These are phyloP conservation scores for Quambalaria eucalypti DNA, from an alignment of 1,284 basidiomycete species.

Conservation along the genomic window DNA sequence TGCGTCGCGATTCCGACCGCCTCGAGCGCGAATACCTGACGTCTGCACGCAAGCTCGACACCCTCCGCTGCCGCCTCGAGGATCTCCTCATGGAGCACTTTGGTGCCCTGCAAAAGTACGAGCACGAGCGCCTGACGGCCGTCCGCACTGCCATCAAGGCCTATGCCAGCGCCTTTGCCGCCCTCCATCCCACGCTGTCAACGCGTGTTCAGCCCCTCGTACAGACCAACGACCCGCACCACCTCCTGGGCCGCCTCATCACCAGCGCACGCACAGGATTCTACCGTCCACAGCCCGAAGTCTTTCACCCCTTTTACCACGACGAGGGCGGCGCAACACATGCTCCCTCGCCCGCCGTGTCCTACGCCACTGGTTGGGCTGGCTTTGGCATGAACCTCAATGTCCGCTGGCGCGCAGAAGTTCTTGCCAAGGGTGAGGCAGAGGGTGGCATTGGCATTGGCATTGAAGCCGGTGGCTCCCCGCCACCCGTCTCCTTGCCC, in stretches of 20 bases:
- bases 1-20: conserved; percentile 35
- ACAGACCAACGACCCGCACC: not conserved
- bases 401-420: conserved; percentile 21
- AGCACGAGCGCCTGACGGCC: conserved; percentile 32
- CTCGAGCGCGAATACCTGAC: conserved; percentile 34
- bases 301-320: conserved; percentile 44
- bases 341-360: conserved; percentile 8
- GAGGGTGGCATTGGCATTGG: not conserved
- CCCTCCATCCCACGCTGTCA: conserved; percentile 3
- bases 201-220: not conserved
- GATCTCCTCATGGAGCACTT: conserved; percentile 39
- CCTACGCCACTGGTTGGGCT: conserved; percentile 23
- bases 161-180: conserved; percentile 6
- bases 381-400: conserved; percentile 41
- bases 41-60: conserved; percentile 31
- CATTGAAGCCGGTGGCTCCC: not conserved
- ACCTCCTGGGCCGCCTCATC: conserved; percentile 24
- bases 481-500: conserved; percentile 51
- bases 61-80: conserved; percentile 30
- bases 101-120: conserved; percentile 31
- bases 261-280: conserved; percentile 27
- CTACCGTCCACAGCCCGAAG: conserved; percentile 32
- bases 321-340: conserved; percentile 21
- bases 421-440: conserved; percentile 8
- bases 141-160: conserved; percentile 19